Evolutionary conservation across 208 protist species (phyloP).

Genomic region (Herpetomonas muscarum): DNA sequence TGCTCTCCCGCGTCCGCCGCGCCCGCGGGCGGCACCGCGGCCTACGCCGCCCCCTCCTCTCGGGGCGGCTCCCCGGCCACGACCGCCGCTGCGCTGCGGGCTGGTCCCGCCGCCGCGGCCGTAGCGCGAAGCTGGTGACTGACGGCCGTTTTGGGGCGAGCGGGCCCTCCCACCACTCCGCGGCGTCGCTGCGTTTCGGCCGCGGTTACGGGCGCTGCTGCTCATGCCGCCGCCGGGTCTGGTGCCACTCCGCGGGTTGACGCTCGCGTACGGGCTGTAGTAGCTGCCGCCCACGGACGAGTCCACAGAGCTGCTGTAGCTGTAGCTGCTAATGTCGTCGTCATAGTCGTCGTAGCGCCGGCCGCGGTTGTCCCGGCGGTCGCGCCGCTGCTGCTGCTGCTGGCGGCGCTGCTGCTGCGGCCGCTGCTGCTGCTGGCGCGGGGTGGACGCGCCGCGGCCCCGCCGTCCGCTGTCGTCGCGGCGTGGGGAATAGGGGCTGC

Average conservation of each 20-base stretch:
- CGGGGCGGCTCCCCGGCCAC: no score
- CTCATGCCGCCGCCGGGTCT: background rate
- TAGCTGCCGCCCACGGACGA: conserved; percentile 16
- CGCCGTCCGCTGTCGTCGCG: background rate
- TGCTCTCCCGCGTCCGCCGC: no score
- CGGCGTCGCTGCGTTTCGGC: no score
- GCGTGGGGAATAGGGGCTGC: background rate
- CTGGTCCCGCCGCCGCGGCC: no score
- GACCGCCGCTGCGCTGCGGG: no score
- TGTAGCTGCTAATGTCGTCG: conserved; percentile 8
- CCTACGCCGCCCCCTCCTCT: no score
- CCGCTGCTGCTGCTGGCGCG: background rate
- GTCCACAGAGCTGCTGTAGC: conserved; percentile 8
- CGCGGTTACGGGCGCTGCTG: background rate
- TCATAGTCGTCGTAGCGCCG: background rate
- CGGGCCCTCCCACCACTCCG: background rate
- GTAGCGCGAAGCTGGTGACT: background rate
- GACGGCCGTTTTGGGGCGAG: background rate
- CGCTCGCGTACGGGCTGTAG: conserved; percentile 8
- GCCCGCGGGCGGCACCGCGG: no score
- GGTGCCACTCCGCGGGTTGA: background rate
- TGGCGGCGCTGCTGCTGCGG: background rate
- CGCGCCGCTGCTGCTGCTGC: no score
- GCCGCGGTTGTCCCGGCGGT: background rate
- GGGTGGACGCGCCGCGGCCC: conserved; percentile 4